phyloP scores from a whole-genome alignment of 768 basidiomycete genomes.

The Termitomyces sp. region DNA sequence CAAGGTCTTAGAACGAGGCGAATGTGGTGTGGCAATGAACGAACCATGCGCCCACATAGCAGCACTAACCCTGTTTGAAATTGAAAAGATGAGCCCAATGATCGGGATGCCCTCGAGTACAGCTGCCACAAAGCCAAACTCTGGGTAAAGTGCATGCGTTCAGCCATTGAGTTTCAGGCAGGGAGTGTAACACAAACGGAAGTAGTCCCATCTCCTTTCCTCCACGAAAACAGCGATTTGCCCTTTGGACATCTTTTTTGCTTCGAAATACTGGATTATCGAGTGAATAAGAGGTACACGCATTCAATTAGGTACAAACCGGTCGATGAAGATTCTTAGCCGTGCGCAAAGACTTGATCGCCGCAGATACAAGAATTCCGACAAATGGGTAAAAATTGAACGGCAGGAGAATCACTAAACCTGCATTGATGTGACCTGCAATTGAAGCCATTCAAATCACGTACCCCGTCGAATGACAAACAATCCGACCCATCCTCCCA shows the following conservation, averaged over 20 bases:
- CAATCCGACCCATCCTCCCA: conserved; percentile 31
- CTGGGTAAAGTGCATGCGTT: conserved; percentile 29
- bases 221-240: conserved; percentile 76
- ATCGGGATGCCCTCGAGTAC: conserved; percentile 80
- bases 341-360: conserved; percentile 62
- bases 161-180: background rate
- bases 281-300: conserved; percentile 1
- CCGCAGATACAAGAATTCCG: conserved; percentile 56
- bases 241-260: conserved; percentile 73
- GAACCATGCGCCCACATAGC: conserved; percentile 91
- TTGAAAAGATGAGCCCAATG: conserved; percentile 72
- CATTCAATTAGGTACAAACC: conserved; percentile 29
- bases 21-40: conserved; percentile 6
- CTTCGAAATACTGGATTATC: conserved; percentile 64
- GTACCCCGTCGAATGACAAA: conserved; percentile 43
- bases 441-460: conserved; percentile 4
- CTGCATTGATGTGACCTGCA: background rate
- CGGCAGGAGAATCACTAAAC: conserved; percentile 52
- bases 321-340: conserved; percentile 63
- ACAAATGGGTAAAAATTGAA: conserved; percentile 65
- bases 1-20: background rate
- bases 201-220: conserved; percentile 88
- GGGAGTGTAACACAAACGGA: conserved; percentile 36
- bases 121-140: conserved; percentile 82
- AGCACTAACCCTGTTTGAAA: conserved; percentile 86